Percentiles rank a stretch among this genome's conserved stretches.
These are phyloP conservation scores for Cicer yamashitae DNA, from an alignment of 306 rosid species.

Conservation along the genomic window DNA sequence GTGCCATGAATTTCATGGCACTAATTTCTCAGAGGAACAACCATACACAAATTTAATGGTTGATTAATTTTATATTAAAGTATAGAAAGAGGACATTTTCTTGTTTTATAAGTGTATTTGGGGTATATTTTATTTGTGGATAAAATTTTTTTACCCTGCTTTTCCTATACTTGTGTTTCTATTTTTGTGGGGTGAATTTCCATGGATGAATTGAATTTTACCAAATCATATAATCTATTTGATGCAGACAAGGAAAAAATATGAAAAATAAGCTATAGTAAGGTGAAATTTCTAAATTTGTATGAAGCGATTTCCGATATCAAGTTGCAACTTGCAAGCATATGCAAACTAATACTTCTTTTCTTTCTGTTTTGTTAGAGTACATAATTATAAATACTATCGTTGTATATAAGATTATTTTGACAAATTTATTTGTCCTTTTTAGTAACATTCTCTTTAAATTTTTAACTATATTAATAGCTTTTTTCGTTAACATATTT, in stretches of 20 bases:
- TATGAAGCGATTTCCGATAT: too few relatives aligned
- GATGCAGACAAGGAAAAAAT: background rate
- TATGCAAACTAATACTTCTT: too few relatives aligned
- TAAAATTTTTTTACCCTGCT: slow-evolving; percentile 45
- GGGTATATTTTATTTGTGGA: slow-evolving; percentile 62
- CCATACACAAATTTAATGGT: slow-evolving; percentile 39
- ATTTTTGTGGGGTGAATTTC: slow-evolving; percentile 37
- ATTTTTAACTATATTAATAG: too few relatives aligned
- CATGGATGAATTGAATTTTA: slow-evolving; percentile 44
- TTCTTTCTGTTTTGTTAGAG: too few relatives aligned
- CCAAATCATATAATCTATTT: slow-evolving; percentile 37
- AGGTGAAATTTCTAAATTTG: too few relatives aligned
- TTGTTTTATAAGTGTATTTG: slow-evolving; percentile 44
- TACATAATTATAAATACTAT: too few relatives aligned
- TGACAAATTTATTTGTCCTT: too few relatives aligned
- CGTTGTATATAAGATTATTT: too few relatives aligned
- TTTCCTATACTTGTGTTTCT: slow-evolving; percentile 29
- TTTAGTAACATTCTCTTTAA: too few relatives aligned
- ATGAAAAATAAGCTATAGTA: too few relatives aligned
- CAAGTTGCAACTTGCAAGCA: too few relatives aligned
- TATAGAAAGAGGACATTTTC: slow-evolving; percentile 36
- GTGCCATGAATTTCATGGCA: background rate
- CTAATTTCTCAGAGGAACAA: background rate
- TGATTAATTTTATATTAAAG: slow-evolving; percentile 42
- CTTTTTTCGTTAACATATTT: too few relatives aligned